Percentiles rank a stretch among this genome's conserved stretches.
phyloP scores from a whole-genome alignment of 179 eudicot species.

The Beta corolliflora region DNA sequence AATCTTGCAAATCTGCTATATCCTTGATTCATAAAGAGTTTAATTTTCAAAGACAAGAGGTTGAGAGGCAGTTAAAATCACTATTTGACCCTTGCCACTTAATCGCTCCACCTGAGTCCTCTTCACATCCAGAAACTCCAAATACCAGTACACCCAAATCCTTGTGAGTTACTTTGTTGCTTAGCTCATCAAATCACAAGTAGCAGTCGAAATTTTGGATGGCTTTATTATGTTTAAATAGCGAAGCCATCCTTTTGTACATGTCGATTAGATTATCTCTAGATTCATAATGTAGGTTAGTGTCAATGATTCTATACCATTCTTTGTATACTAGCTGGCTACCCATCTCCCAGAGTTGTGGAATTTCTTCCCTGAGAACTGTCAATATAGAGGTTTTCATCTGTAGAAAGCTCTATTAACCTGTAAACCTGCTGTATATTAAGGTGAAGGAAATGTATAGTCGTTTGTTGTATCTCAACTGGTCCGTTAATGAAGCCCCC shows the following conservation, averaged over 20 bases:
- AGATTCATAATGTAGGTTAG: conserved; percentile 32
- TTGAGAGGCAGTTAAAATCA: conserved; percentile 69
- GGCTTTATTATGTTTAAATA: conserved; percentile 14
- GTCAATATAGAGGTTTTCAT: conserved; percentile 9
- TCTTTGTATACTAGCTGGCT: conserved; percentile 34
- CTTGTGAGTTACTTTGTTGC: conserved; percentile 10
- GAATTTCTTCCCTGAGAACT: conserved; percentile 15
- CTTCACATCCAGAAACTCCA: conserved; percentile 25
- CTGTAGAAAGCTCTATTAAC: conserved; percentile 13
- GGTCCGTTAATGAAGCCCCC: not conserved
- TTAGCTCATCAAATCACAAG: not conserved
- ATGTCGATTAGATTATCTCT: conserved; percentile 27
- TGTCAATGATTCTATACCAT: conserved; percentile 24
- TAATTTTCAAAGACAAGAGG: conserved; percentile 51
- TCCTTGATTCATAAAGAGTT: conserved; percentile 65
- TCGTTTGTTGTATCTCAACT: not conserved
- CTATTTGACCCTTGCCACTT: conserved; percentile 46
- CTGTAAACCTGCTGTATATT: conserved; percentile 15
- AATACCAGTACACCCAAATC: conserved; percentile 2
- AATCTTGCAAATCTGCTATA: conserved; percentile 66
- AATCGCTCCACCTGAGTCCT: conserved; percentile 11
- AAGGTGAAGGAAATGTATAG: conserved; percentile 34
- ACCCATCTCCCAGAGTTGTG: conserved; percentile 5
- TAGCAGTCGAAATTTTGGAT: not conserved
- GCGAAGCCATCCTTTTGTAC: conserved; percentile 26